Evolutionary conservation across 2,329 filamentous ascomycete species (phyloP).

Genomic region (Cadophora sp.): DNA sequence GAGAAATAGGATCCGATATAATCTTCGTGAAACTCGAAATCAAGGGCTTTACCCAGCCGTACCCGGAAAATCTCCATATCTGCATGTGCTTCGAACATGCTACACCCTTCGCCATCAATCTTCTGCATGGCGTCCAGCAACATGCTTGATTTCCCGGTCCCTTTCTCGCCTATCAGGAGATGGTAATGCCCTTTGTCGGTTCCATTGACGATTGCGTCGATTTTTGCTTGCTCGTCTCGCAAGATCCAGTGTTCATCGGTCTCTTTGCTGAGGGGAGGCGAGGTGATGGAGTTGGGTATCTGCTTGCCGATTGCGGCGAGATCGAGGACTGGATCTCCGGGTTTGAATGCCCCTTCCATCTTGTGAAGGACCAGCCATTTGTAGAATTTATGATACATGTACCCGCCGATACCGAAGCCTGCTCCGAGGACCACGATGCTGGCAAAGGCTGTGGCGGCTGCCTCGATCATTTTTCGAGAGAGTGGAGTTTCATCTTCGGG

Average conservation of each 20-base stretch:
- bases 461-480: conserved; percentile 70
- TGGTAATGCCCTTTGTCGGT: conserved; percentile 82
- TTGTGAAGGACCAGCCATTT: conserved; percentile 91
- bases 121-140: conserved; percentile 94
- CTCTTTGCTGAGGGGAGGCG: conserved; percentile 45
- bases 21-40: conserved; percentile 97
- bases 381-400: conserved; percentile 82
- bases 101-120: conserved; percentile 84
- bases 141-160: conserved; percentile 97
- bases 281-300: conserved; percentile 50
- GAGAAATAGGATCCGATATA: conserved; percentile 97
- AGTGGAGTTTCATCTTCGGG: conserved; percentile 33
- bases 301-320: conserved; percentile 72
- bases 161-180: conserved; percentile 92
- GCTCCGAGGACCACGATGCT: conserved; percentile 75
- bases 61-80: conserved; percentile 96
- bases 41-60: conserved; percentile 87
- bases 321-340: conserved; percentile 88
- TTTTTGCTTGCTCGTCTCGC: conserved; percentile 79
- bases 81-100: conserved; percentile 96
- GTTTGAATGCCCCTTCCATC: conserved; percentile 89
- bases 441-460: conserved; percentile 77
- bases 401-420: conserved; percentile 71
- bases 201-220: conserved; percentile 85
- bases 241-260: conserved; percentile 74